Evolutionary conservation across 495 filamentous ascomycete genomes (phyloP).

Genomic region (Tuber melanosporum): DNA sequence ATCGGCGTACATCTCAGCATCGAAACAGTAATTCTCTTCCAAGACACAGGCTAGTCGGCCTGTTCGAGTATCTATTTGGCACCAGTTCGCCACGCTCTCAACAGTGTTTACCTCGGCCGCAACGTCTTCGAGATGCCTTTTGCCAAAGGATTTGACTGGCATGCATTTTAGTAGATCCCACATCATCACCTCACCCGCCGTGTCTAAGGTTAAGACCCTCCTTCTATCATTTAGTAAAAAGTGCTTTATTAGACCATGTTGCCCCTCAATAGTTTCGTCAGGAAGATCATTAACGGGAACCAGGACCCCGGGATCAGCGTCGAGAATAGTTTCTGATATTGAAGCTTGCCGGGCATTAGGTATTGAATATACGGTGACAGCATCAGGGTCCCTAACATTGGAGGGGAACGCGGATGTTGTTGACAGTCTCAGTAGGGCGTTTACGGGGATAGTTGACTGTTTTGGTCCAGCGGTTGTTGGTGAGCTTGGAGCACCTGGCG

Average conservation of each 20-base stretch:
- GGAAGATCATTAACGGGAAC: slow-evolving; percentile 68
- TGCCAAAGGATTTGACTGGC: slow-evolving; percentile 80
- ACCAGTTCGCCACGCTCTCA: slow-evolving; percentile 91
- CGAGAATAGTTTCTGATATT: slow-evolving; percentile 55
- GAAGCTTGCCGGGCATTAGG: slow-evolving; percentile 50
- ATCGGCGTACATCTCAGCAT: slow-evolving; percentile 95
- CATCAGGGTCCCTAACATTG: slow-evolving; percentile 49
- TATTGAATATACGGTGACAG: slow-evolving; percentile 48
- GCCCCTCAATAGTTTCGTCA: slow-evolving; percentile 83
- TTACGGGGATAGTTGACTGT: slow-evolving; percentile 62
- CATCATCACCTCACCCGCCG: slow-evolving; percentile 88
- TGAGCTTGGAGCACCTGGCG: slow-evolving; percentile 43
- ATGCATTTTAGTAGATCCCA: slow-evolving; percentile 91
- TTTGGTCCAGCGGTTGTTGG: slow-evolving; percentile 37
- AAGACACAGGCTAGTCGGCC: slow-evolving; percentile 83
- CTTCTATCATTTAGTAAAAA: slow-evolving; percentile 84
- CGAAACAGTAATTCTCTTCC: slow-evolving; percentile 93
- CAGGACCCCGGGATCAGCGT: slow-evolving; percentile 52
- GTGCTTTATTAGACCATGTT: slow-evolving; percentile 91
- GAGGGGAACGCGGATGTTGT: slow-evolving; percentile 70
- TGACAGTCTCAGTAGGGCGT: slow-evolving; percentile 69
- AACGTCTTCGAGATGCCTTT: slow-evolving; percentile 87
- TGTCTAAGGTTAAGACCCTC: slow-evolving; percentile 84
- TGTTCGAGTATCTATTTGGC: slow-evolving; percentile 84
- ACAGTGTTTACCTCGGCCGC: slow-evolving; percentile 77